A percentile compares a stretch with the other conserved stretches of the same genome.
phyloP scores from a whole-genome alignment of 129 eudicot genomes.

The Flaveria brownii region DNA sequence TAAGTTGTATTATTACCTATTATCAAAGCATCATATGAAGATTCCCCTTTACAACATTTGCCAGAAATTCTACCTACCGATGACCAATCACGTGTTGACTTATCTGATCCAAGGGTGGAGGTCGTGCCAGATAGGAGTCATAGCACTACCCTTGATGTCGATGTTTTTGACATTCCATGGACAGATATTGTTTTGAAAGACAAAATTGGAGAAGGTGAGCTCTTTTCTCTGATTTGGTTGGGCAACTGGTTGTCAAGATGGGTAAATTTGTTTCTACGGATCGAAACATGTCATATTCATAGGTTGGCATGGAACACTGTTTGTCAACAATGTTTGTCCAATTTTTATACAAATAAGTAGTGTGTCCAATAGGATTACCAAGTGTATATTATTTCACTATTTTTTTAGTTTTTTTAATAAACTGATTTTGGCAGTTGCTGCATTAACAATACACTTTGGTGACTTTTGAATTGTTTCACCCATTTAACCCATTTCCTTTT shows the following conservation, averaged over 20 bases:
- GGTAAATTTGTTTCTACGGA: conserved; percentile 11
- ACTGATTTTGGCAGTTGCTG: neutral
- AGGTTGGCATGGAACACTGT: neutral
- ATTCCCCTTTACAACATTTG: conserved; percentile 39
- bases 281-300: neutral
- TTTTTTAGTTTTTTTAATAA: neutral
- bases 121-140: conserved; percentile 31
- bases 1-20: neutral
- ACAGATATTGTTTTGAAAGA: conserved; percentile 73
- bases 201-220: conserved; percentile 82
- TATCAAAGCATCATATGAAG: conserved; percentile 6
- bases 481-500: neutral
- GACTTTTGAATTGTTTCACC: neutral
- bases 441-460: neutral
- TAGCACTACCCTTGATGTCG: conserved; percentile 47
- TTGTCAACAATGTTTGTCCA: conserved; percentile 19
- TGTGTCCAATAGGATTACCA: neutral
- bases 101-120: conserved; percentile 39
- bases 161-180: conserved; percentile 88
- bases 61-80: conserved; percentile 35
- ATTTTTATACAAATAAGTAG: neutral
- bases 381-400: too few species aligned
- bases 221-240: conserved; percentile 21
- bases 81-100: conserved; percentile 33
- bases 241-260: neutral